Percentiles rank a stretch among this genome's conserved stretches.
phyloP scores from a whole-genome alignment of 192 early-diverging fungal genomes.

The Coemansia sp. region DNA sequence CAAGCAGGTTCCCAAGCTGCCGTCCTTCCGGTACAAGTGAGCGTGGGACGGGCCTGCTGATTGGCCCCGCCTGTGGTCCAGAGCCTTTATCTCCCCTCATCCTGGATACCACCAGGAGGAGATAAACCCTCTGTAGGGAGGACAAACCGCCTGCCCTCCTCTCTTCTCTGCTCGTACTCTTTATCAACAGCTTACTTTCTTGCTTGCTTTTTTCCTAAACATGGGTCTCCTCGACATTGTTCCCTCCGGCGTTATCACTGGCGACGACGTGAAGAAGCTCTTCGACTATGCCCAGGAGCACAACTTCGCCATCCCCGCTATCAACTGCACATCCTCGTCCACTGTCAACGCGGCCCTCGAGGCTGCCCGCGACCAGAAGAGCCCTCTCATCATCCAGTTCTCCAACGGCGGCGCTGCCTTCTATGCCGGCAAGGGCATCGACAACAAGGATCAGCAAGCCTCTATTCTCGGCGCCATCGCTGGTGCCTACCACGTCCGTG shows the following conservation, averaged over 20 bases:
- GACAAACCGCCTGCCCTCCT: background rate
- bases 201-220: conserved; percentile 15
- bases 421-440: conserved; percentile 91
- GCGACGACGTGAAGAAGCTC: conserved; percentile 85
- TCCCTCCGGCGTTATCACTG: conserved; percentile 89
- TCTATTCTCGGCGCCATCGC: conserved; percentile 88
- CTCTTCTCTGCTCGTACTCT: background rate
- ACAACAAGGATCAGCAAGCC: conserved; percentile 85
- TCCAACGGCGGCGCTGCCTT: conserved; percentile 90
- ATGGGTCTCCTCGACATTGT: conserved; percentile 83
- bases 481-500: conserved; percentile 81
- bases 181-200: background rate
- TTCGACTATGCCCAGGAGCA: conserved; percentile 74
- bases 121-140: background rate
- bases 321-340: conserved; percentile 94
- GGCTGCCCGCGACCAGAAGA: conserved; percentile 90
- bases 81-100: background rate
- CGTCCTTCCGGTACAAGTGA: conserved; percentile 48
- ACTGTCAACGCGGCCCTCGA: conserved; percentile 91
- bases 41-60: background rate
- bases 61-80: background rate
- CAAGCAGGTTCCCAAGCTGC: conserved; percentile 56
- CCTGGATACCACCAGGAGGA: background rate
- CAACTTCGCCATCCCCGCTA: conserved; percentile 91
- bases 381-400: conserved; percentile 94